Evolutionary conservation across 1,139 yeast genomes (phyloP), one percentile per base, ranked within the genome.

Genomic region (Meyerozyma smithsonii): DNA sequence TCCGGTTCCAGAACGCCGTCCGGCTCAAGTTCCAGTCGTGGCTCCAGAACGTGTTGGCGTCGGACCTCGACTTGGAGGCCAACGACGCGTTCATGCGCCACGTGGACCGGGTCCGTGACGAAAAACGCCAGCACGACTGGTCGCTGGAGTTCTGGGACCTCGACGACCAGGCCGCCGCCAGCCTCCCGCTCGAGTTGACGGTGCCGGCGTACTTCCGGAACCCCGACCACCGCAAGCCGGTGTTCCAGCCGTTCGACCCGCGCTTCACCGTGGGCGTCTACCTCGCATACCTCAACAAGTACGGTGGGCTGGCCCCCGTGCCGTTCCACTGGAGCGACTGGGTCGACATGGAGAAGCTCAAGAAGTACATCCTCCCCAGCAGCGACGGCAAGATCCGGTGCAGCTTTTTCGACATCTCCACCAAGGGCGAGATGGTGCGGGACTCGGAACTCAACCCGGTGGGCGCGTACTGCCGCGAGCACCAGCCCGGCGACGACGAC

Each of bases 281-380:
- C 39, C 42, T 49, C 14, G 15, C 34, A 16, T 30, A 30, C 21
- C 34, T 30, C 34, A 30, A 18, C 12, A 17, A 16, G 7, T 5
- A 30, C 4, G 21, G 16, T 10, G 34, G 21, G 20, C 21, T 30
- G 21, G 21, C 21, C 15, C 20, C 34, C 12, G 23, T 64, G 8
- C 58, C 62, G 4, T 69, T 69, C 45, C 70, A 67, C 50, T 69
- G 74, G 74, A 53, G 64, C 19, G 74, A 69, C 46, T 69, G 74
- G 74, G 58, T 62, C 4, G 71, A 69, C 47, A 43, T 66, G 37
- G 50, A 64, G 5, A 51, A 48, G 23, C 48, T 68, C 24, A 46
- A 61, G 40, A 51, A 55, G 44, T 55, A 57, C 41, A 47, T 65
- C n/a, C 46, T 58, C 18, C 40, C 48, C 11, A 39, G 48, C 4